Evolutionary conservation across 1,284 basidiomycete species (phyloP).

Genomic region (Mycosarcoma mackinlayi): DNA sequence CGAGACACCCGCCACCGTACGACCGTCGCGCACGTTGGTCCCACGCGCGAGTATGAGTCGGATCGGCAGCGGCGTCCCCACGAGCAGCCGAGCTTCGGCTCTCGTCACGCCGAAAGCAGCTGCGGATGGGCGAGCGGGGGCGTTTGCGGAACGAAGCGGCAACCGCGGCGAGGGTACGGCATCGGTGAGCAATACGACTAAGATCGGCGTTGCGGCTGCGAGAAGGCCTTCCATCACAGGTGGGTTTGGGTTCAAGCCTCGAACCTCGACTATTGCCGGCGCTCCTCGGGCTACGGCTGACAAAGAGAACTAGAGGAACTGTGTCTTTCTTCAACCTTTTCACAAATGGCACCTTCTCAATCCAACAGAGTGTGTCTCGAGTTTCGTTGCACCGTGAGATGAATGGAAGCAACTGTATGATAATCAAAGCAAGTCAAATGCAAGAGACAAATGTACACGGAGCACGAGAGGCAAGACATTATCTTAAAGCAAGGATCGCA

Average conservation of each 20-base stretch:
- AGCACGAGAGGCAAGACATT: too few species aligned
- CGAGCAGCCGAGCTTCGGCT: not conserved
- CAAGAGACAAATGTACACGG: too few species aligned
- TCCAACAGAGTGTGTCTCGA: too few species aligned
- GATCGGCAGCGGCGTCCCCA: slow-evolving; percentile 7
- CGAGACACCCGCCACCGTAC: slow-evolving; percentile 6
- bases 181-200: not conserved
- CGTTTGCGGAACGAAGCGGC: not conserved
- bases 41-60: slow-evolving; percentile 32
- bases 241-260: slow-evolving; percentile 38
- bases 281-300: not conserved
- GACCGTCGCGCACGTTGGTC: slow-evolving; percentile 19
- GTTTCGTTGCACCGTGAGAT: too few species aligned
- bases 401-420: not conserved
- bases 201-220: slow-evolving; percentile 1
- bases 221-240: slow-evolving; percentile 7
- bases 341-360: too few species aligned
- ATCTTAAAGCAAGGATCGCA: too few species aligned
- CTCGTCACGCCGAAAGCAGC: slow-evolving; percentile 4
- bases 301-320: slow-evolving; percentile 29
- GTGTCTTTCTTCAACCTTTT: not conserved
- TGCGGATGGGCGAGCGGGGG: not conserved
- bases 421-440: slow-evolving; percentile 6
- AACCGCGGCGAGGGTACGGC: slow-evolving; percentile 1
- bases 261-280: slow-evolving; percentile 28